Evolutionary conservation across 352 stramenopile species (phyloP), one percentile per base, ranked within the genome.

Genomic region (Phytopythium litorale): DNA sequence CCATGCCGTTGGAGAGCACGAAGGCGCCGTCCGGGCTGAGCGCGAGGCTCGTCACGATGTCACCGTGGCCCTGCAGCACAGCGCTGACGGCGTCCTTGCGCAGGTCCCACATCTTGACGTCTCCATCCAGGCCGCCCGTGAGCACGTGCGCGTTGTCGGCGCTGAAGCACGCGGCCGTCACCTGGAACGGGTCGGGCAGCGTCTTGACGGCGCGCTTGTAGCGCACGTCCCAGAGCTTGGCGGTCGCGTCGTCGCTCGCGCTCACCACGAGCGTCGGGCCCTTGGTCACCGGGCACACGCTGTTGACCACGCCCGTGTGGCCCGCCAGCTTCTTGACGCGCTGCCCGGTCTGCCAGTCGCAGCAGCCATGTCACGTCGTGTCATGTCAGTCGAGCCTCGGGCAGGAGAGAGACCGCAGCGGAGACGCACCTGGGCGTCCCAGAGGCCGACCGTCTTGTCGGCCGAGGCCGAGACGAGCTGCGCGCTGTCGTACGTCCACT

Each of bases 1-100:
- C 96, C 95, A 98, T 98, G 16, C 82, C 89, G 71, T 98, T 98
- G 21, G 88, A 97, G 35, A 99, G 80, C 57, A 98, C 64, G 62
- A 92, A 90, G 59, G 82, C 97, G 48, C 92, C 91, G 71, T 98
- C 91, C 3, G 94, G 94, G 76, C 95, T 98, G 4, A 99, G 72
- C 64, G 83, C 81, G n/a, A 99, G 71, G 62, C 87, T 94, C 33
- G 95, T 98, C 35, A 99, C 87, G 49, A 96, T 98, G 70, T 99
- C 92, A 32, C 55, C 73, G 65, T 98, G 96, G 32, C 92, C 94
- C 50, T 91, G 87, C 45, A 98, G 77, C 66, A 94, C 89, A 30
- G 81, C 68, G 66, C 85, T 89, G 46, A 91, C 78, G 21, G 80
- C 75, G 54, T 84, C 78, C 67, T 95, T 92, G 63, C 92, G 82